These are phyloP conservation scores for Aspergillus phoenicis DNA, from an alignment of 2,329 filamentous ascomycete genomes.

Conservation along the genomic window DNA sequence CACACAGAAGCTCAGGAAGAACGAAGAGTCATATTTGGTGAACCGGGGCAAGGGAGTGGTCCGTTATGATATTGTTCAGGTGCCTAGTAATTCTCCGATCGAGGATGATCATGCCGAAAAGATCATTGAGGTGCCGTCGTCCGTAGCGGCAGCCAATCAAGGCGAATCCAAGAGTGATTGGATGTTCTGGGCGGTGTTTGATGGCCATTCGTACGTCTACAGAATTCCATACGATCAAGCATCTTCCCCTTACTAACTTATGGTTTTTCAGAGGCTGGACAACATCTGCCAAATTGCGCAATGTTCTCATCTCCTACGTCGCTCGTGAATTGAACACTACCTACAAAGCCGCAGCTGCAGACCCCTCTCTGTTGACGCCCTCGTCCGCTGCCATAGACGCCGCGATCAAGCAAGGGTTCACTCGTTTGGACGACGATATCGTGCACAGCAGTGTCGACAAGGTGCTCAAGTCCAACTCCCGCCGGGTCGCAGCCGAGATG, in stretches of 20 bases:
- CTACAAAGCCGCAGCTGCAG: constrained; percentile 72
- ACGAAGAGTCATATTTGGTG: constrained; percentile 89
- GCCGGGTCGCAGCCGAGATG: constrained; percentile 86
- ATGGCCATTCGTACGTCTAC: constrained; percentile 80
- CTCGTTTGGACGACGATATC: constrained; percentile 88
- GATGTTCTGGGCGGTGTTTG: constrained; percentile 99
- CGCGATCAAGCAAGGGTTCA: constrained; percentile 91
- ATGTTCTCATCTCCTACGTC: constrained; percentile 89
- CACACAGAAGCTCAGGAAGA: constrained; percentile 81
- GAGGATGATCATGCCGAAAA: constrained; percentile 98
- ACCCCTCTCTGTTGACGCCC: constrained; percentile 64
- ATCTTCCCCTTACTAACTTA: constrained; percentile 3
- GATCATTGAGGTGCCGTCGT: constrained; percentile 83
- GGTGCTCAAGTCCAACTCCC: constrained; percentile 84
- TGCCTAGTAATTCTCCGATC: constrained; percentile 95
- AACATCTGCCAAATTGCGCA: constrained; percentile 91
- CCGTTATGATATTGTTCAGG: constrained; percentile 90
- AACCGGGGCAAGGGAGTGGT: constrained; percentile 88
- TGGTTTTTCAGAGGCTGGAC: constrained; percentile 76
- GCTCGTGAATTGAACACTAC: constrained; percentile 90
- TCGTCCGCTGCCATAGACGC: constrained; percentile 78
- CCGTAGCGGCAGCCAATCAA: constrained; percentile 57
- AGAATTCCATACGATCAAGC: not conserved
- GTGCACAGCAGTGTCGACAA: constrained; percentile 90
- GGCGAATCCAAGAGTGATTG: constrained; percentile 72